Conservation (phyloP, 2,329 filamentous ascomycete genomes). For the Scorias spongiosa region DNA sequence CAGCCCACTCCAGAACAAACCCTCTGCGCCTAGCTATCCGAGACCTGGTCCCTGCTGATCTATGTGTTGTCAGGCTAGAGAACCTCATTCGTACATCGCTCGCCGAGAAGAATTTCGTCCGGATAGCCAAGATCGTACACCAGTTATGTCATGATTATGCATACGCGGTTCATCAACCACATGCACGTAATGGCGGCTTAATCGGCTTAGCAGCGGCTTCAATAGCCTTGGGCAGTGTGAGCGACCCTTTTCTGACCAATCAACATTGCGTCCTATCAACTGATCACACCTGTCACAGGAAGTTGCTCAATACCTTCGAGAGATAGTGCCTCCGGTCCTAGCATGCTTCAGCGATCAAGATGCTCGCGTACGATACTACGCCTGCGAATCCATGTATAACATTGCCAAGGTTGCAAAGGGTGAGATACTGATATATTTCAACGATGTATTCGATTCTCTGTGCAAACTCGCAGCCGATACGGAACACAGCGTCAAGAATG, state of each 20-base stretch:
- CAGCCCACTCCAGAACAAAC: not conserved
- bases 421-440: constrained; percentile 93
- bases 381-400: constrained; percentile 99
- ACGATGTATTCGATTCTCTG: constrained; percentile 92
- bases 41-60: constrained; percentile 2
- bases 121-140: constrained; percentile 76
- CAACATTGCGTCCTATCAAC: not conserved
- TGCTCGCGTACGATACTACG: constrained; percentile 92
- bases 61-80: constrained; percentile 52
- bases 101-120: constrained; percentile 58
- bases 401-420: constrained; percentile 98
- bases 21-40: too few species aligned
- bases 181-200: constrained; percentile 88
- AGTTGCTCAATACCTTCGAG: constrained; percentile 76
- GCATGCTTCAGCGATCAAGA: constrained; percentile 98
- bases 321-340: constrained; percentile 89
- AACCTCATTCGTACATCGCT: constrained; percentile 76
- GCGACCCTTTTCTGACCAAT: constrained; percentile 22
- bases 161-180: constrained; percentile 90
- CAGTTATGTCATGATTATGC: constrained; percentile 97
- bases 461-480: constrained; percentile 95
- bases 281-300: constrained; percentile 42
- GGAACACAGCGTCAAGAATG: constrained; percentile 94
- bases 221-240: constrained; percentile 81
- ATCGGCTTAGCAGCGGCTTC: constrained; percentile 92